Evolutionary conservation across 139 green algal genomes (phyloP), one percentile per base, ranked within the genome.

Genomic region (Chlamydomonas incerta): DNA sequence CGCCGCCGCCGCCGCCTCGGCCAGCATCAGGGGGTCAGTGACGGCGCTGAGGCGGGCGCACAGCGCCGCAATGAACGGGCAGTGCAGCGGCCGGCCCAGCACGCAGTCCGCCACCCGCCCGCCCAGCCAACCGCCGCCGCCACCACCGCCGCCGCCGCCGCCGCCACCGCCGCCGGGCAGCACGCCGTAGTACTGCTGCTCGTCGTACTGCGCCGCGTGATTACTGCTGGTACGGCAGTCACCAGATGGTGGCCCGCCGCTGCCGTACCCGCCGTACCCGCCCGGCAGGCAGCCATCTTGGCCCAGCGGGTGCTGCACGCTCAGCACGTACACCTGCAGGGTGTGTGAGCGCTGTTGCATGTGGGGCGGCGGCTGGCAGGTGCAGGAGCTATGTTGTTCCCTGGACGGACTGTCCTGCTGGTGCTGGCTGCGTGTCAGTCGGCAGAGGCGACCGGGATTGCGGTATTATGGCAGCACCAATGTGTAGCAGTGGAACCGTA

Each of bases 241-340:
- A n/a, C n/a, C n/a, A n/a, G 62, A 6, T 18, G 26, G 2, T 2
- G 62, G 28, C 2, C 26, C 62, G 17, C 13, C 26, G 26, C 57
- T 74, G 62, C 63, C 29, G 60, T 74, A 65, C 28, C 18, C n/a
- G 62, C 63, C 77, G 63, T 74, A 74, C 17, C 77, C 63, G 31
- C 63, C 77, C 28, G 75, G 75, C 75, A 82, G 26, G 4, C 75
- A 37, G 60, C 60, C 75, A 60, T 72, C 75, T 14, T 28, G 35
- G 1, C 73, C 75, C n/a, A 75, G n/a, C 24, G 67, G 80, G 80
- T 86, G 80, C 67, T 79, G 87, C 80, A 91, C 79, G 60, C 80
- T 91, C 2, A 93, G 67, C 18, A 93, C 75, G 33, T 90, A 74
- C 11, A 87, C 87, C 70, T 92, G 58, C 29, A 86, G n/a, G n/a